Evolutionary conservation across 2,329 filamentous ascomycete species (phyloP).

Genomic region (Apiospora malaysiana): DNA sequence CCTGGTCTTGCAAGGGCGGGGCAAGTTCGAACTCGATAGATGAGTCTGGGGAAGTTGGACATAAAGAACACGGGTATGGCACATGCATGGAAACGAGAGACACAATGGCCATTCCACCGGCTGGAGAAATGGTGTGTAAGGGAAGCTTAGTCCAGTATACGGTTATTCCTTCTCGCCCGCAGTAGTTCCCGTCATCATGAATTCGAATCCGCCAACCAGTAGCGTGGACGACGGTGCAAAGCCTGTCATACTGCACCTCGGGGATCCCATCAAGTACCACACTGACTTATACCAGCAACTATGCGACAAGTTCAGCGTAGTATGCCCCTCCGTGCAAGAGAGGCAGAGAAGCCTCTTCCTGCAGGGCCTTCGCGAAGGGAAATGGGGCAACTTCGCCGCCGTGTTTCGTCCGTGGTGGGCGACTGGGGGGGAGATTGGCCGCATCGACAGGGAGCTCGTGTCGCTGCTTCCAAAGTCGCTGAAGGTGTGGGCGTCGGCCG

Average conservation of each 20-base stretch:
- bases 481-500: constrained; percentile 64
- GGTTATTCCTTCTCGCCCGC: neutral
- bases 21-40: constrained; percentile 5
- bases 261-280: constrained; percentile 41
- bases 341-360: constrained; percentile 46
- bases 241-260: constrained; percentile 41
- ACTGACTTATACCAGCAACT: constrained; percentile 39
- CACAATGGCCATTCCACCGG: no score
- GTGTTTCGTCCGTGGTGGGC: constrained; percentile 67
- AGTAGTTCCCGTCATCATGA: neutral
- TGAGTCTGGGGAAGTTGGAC: neutral
- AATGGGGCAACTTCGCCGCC: constrained; percentile 50
- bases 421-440: constrained; percentile 69
- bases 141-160: neutral
- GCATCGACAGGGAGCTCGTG: constrained; percentile 66
- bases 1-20: neutral
- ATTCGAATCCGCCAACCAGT: neutral
- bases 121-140: neutral
- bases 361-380: constrained; percentile 42
- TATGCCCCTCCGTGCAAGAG: constrained; percentile 45
- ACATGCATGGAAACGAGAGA: no score
- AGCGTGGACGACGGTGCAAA: constrained; percentile 21
- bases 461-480: constrained; percentile 57
- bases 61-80: no score
- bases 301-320: constrained; percentile 37